Base-by-base conservation (phyloP, 2,329 filamentous ascomycete species). In the Fusarium graminum region DNA sequence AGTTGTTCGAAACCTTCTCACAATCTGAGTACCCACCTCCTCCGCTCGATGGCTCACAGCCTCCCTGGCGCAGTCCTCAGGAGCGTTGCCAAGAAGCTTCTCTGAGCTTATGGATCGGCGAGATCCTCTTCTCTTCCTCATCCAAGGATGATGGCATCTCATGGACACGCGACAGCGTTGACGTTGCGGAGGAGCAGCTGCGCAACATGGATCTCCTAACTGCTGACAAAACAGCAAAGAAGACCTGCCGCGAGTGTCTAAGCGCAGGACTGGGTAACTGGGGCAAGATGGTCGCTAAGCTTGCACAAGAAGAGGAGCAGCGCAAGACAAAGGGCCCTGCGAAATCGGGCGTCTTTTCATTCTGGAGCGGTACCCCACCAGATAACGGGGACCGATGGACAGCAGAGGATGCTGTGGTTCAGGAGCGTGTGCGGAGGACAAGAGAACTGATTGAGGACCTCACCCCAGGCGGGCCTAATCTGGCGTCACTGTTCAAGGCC, bases 91-190 rank as follows among this genome's bases (percentile, higher is more conserved):
- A 95, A 68, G 94, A 97, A 77, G 93, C 93, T 4, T 92, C 88
- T 0, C 80, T 97, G 14, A 93, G 93, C 83, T 85, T 93, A 25
- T 95, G 97, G 77, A 94, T 98, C 65, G 94, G 94, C 59, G 94
- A 98, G 80, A 97, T 98, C 50, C 85, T 98, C 30, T 97, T 91
- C 77, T 87, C 92, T 0, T 86, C 86, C 6, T 70, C 74, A 2
- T 79, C 77, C 17, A 81, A 82, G 49, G 88, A 92, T 46, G 89
- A 91, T 62, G 94, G 93, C 1, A 82, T 97, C 3, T 88, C 89
- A 7, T 98, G 94, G 94, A 97, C 94, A 1, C 87, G 93, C 54
- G 92, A 97, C 65, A 93, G 91, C 26, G 92, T 97, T 30, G 90
- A 94, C 68, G 80, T 91, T 2, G 91, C 93, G 4, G 93, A 94